Evolutionary conservation across 106 monocot genomes (phyloP), one percentile per base, ranked within the genome.

Genomic region (Phalaenopsis equestris): DNA sequence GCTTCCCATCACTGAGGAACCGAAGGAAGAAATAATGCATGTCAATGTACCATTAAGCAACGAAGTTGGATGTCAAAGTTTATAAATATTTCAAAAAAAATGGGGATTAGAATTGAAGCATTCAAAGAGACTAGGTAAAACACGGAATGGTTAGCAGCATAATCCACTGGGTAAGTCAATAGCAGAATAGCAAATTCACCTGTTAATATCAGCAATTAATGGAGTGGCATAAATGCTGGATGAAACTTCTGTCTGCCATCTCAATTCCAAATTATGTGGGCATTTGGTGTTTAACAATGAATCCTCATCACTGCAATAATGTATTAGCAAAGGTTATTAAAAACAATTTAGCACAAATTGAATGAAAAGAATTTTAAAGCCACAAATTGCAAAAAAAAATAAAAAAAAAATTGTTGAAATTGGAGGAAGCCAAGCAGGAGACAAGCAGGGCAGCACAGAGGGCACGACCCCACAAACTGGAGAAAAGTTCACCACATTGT

Each of bases 231-330:
- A 98, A 41, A 98, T 81, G 79, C 98, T 98, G 64, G 98, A 98
- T 86, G 92, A 94, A 82, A 98, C 92, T 75, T 98, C 98, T 23
- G 94, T 91, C 83, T 98, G 98, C 98, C 98, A 98, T 82, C 98
- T 86, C 82, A 98, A 79, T 64, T 98, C 98, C 39, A 98, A 78
- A 75, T 98, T 81, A 42, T 87, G 83, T 4, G 98, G 89, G 77
- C 98, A 98, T 77, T 91, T 92, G 42, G 86, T 85, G 47, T 89
- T 88, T 82, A 91, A 82, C 84, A 98, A 87, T 8, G 98, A 86
- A 82, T 98, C 94, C 76, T 98, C 98, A 48, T 98, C 94, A 78
- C 98, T 98, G 56, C 72, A 79, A 86, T 48, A 83, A 77, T 38
- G 49, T 11, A 80, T 42, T 16, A 68, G 16, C 14, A 78, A 58